Conservation (phyloP, 1,284 basidiomycete genomes). For the Ustilago sp. region DNA sequence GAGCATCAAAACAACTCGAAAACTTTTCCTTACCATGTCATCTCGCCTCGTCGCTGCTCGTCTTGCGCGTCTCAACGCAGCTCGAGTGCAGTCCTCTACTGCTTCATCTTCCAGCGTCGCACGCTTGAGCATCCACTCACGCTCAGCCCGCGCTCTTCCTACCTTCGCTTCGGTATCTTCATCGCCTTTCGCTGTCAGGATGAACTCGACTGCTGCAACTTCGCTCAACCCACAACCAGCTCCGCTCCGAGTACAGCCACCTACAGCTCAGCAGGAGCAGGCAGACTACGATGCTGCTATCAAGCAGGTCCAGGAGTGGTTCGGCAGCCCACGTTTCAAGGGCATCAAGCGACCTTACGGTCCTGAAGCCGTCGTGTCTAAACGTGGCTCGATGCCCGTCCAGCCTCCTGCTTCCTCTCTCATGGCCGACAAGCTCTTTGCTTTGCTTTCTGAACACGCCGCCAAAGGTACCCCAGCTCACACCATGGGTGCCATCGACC, state of each 20-base stretch:
- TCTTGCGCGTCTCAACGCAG: constrained; percentile 46
- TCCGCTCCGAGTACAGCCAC: constrained; percentile 77
- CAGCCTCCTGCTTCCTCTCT: constrained; percentile 79
- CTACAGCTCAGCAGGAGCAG: constrained; percentile 76
- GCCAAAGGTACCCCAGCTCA: constrained; percentile 72
- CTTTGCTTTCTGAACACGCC: constrained; percentile 77
- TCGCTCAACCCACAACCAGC: constrained; percentile 72
- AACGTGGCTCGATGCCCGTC: constrained; percentile 86
- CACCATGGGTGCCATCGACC: constrained; percentile 75
- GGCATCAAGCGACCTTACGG: constrained; percentile 82
- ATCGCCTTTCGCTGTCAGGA: constrained; percentile 65
- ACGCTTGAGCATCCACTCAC: constrained; percentile 20
- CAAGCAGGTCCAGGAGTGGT: constrained; percentile 79
- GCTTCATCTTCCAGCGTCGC: constrained; percentile 17
- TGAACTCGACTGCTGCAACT: constrained; percentile 72
- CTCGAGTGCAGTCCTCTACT: constrained; percentile 21
- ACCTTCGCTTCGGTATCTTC: constrained; percentile 4
- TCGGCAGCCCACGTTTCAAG: constrained; percentile 80
- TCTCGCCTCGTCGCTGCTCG: constrained; percentile 33
- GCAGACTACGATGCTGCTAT: constrained; percentile 77
- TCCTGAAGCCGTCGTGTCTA: constrained; percentile 81
- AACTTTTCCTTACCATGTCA: constrained; percentile 23
- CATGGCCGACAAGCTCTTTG: constrained; percentile 84
- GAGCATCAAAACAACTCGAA: neutral
- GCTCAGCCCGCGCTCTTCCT: constrained; percentile 3